Evolutionary conservation across 164 flowering plant species (phyloP).

Genomic region (Nelumbo lutea): DNA sequence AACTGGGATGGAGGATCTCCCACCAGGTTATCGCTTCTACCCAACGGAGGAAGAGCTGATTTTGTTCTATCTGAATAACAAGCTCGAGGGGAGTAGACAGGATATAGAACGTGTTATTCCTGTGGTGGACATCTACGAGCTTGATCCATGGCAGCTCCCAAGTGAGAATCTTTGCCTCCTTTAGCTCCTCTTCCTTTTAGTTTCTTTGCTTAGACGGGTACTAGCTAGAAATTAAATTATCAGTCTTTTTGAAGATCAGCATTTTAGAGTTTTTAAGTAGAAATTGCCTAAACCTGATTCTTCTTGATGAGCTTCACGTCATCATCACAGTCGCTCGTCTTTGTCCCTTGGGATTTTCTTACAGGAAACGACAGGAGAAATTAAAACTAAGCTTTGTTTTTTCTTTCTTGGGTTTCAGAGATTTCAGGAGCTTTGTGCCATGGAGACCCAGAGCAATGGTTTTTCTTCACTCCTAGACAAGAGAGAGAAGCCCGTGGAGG

Average conservation of each 20-base stretch:
- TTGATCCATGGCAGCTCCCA: constrained; percentile 55
- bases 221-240: background rate
- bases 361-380: too few relatives aligned
- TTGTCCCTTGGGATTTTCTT: too few relatives aligned
- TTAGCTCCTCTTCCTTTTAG: background rate
- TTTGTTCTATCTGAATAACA: constrained; percentile 39
- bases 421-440: constrained; percentile 34
- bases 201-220: background rate
- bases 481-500: constrained; percentile 64
- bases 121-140: constrained; percentile 31
- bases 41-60: constrained; percentile 65
- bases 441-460: constrained; percentile 57
- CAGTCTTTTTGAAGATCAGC: too few relatives aligned
- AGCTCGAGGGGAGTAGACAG: constrained; percentile 30
- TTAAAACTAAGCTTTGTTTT: background rate
- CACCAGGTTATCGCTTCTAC: constrained; percentile 51
- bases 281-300: too few relatives aligned
- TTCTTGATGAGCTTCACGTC: constrained; percentile 14
- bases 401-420: constrained; percentile 24
- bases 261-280: background rate
- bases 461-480: constrained; percentile 56
- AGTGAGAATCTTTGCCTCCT: constrained; percentile 19
- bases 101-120: constrained; percentile 38
- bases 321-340: constrained; percentile 27
- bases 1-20: background rate